A percentile compares a stretch with the other conserved stretches of the same genome.
Evolutionary conservation across 768 basidiomycete species (phyloP).

Genomic region (Leccinum subtestaceum): DNA sequence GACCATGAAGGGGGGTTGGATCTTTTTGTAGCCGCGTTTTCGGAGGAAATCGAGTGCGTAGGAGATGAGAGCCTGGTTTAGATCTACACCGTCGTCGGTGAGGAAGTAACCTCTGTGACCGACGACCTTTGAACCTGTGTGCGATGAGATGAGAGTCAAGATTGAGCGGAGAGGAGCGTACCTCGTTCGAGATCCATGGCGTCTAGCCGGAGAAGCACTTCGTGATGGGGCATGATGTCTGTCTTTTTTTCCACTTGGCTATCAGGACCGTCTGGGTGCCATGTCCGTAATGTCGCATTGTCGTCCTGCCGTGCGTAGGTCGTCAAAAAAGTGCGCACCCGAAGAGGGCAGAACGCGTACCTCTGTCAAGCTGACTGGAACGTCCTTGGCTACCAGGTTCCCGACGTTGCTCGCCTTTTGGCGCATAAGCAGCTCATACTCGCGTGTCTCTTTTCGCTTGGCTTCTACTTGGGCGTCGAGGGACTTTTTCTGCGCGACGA

Average conservation of each 20-base stretch:
- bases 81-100: constrained; percentile 91
- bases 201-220: constrained; percentile 89
- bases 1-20: constrained; percentile 98
- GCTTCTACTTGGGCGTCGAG: constrained; percentile 78
- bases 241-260: constrained; percentile 68
- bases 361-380: constrained; percentile 85
- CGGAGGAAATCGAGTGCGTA: constrained; percentile 95
- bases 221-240: constrained; percentile 94
- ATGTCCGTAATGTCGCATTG: constrained; percentile 76
- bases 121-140: constrained; percentile 79
- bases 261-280: constrained; percentile 79
- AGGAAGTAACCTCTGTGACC: constrained; percentile 98
- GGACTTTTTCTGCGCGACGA: constrained; percentile 79
- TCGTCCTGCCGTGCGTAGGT: constrained; percentile 63
- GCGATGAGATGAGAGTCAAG: constrained; percentile 3
- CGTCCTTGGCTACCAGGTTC: constrained; percentile 87
- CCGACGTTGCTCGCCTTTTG: constrained; percentile 80
- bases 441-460: constrained; percentile 72
- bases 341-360: constrained; percentile 36
- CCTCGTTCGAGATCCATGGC: constrained; percentile 97
- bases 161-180: constrained; percentile 20
- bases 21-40: constrained; percentile 80
- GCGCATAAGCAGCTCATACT: constrained; percentile 75
- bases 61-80: constrained; percentile 93
- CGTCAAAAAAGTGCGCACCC: neutral